phyloP scores from a whole-genome alignment of 2,329 filamentous ascomycete species.

The Dothistroma septosporum region DNA sequence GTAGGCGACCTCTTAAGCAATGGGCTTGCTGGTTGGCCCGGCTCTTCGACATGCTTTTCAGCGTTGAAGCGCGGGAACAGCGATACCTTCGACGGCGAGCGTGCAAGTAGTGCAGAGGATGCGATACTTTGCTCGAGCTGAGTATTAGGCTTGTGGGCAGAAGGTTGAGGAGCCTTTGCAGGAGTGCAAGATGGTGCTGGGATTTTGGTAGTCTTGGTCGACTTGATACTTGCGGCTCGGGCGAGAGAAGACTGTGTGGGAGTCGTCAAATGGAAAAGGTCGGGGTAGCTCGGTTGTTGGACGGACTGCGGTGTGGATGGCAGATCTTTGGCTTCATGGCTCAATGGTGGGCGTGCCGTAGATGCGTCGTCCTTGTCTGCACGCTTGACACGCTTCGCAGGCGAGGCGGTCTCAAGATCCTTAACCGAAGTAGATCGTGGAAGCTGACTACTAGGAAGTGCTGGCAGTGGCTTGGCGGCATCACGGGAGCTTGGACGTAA shows the following conservation, averaged over 20 bases:
- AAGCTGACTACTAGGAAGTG: slow-evolving; percentile 23
- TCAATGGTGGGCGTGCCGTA: slow-evolving; percentile 54
- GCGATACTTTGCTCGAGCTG: slow-evolving; percentile 9
- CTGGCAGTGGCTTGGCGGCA: slow-evolving; percentile 22
- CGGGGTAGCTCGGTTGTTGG: slow-evolving; percentile 46
- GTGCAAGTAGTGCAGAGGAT: slow-evolving; percentile 25
- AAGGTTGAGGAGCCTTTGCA: slow-evolving; percentile 17
- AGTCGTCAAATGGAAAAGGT: slow-evolving; percentile 60
- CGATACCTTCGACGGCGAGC: slow-evolving; percentile 29
- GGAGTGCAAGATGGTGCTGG: slow-evolving; percentile 27
- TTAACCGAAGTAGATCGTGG: slow-evolving; percentile 24
- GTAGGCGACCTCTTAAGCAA: slow-evolving; percentile 29
- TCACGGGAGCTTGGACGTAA: slow-evolving; percentile 18
- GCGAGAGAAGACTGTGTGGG: slow-evolving; percentile 73
- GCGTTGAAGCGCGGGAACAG: slow-evolving; percentile 16
- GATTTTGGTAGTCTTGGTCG: slow-evolving; percentile 36
- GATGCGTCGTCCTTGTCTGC: slow-evolving; percentile 66
- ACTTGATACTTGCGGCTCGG: slow-evolving; percentile 54
- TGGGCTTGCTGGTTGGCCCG: slow-evolving; percentile 19
- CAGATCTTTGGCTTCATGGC: slow-evolving; percentile 41
- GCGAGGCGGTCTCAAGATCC: slow-evolving; percentile 35
- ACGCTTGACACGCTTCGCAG: slow-evolving; percentile 60
- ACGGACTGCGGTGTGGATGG: slow-evolving; percentile 48
- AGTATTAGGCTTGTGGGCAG: slow-evolving; percentile 8
- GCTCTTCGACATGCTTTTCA: slow-evolving; percentile 11